A percentile compares a stretch with the other conserved stretches of the same genome.
Evolutionary conservation across 169 alveolate species (phyloP).

Genomic region (Plasmodium blacklocki): DNA sequence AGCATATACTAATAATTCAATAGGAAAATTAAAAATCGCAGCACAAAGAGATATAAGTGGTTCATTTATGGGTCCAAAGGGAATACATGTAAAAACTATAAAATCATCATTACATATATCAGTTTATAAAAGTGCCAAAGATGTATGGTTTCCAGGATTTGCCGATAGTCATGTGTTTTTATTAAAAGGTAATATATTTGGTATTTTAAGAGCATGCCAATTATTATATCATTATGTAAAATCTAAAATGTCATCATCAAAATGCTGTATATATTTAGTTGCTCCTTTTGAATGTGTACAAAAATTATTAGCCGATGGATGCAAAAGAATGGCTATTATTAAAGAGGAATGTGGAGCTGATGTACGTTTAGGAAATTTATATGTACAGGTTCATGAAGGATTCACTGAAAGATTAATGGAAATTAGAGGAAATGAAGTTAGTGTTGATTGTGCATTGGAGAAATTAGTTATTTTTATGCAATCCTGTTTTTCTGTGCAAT

Average conservation of each 20-base stretch:
- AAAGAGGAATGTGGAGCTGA: constrained; percentile 70
- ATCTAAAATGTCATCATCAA: constrained; percentile 64
- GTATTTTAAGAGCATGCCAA: constrained; percentile 73
- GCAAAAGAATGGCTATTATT: constrained; percentile 60
- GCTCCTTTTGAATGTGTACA: constrained; percentile 71
- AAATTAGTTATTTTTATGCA: constrained; percentile 64
- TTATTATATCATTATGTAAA: constrained; percentile 56
- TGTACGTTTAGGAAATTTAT: constrained; percentile 53
- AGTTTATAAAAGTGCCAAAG: constrained; percentile 64
- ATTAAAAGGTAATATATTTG: constrained; percentile 66
- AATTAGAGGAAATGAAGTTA: constrained; percentile 62
- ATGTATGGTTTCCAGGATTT: constrained; percentile 73
- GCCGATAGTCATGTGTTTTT: constrained; percentile 71
- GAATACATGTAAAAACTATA: constrained; percentile 62
- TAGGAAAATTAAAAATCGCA: constrained; percentile 60
- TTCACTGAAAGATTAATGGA: constrained; percentile 68
- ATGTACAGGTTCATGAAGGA: constrained; percentile 67
- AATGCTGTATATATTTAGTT: constrained; percentile 53
- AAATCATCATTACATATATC: constrained; percentile 61
- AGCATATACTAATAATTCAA: constrained; percentile 60
- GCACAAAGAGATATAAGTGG: constrained; percentile 72
- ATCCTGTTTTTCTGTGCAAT: constrained; percentile 63
- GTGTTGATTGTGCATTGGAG: constrained; percentile 58
- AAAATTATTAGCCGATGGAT: constrained; percentile 57
- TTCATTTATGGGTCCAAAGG: constrained; percentile 64